Conservation (phyloP, 164 flowering plant genomes). For the Houttuynia cordata region DNA sequence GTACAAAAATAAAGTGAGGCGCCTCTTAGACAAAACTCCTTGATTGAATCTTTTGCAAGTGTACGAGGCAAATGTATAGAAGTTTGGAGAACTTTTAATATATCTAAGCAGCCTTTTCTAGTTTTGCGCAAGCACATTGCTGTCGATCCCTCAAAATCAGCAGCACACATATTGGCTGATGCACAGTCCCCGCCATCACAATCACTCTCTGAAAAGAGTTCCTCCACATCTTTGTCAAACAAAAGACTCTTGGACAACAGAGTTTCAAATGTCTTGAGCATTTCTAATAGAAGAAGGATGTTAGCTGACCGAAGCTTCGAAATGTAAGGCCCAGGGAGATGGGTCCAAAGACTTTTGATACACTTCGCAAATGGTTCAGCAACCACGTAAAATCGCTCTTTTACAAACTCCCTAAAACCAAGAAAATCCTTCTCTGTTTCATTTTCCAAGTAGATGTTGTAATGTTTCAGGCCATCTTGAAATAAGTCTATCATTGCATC, state of each 20-base stretch:
- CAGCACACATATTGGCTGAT: not conserved
- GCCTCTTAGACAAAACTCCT: slow-evolving; percentile 12
- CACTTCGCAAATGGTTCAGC: slow-evolving; percentile 16
- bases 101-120: slow-evolving; percentile 12
- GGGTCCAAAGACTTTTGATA: slow-evolving; percentile 29
- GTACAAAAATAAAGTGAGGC: slow-evolving; percentile 38
- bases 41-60: slow-evolving; percentile 5
- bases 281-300: slow-evolving; percentile 5
- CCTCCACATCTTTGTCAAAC: slow-evolving; percentile 23
- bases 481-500: slow-evolving; percentile 28
- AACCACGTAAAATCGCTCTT: not conserved
- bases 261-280: slow-evolving; percentile 24
- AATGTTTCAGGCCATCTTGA: slow-evolving; percentile 12
- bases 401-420: not conserved
- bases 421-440: slow-evolving; percentile 4
- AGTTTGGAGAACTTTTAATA: slow-evolving; percentile 16
- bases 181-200: not conserved
- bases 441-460: slow-evolving; percentile 26
- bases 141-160: not conserved
- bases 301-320: slow-evolving; percentile 16
- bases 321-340: slow-evolving; percentile 25
- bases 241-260: slow-evolving; percentile 16
- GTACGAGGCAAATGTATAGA: slow-evolving; percentile 20
- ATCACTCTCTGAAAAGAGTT: slow-evolving; percentile 19
- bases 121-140: not conserved